Evolutionary conservation across 2,329 filamentous ascomycete genomes (phyloP).

Genomic region (Beauveria varroae): DNA sequence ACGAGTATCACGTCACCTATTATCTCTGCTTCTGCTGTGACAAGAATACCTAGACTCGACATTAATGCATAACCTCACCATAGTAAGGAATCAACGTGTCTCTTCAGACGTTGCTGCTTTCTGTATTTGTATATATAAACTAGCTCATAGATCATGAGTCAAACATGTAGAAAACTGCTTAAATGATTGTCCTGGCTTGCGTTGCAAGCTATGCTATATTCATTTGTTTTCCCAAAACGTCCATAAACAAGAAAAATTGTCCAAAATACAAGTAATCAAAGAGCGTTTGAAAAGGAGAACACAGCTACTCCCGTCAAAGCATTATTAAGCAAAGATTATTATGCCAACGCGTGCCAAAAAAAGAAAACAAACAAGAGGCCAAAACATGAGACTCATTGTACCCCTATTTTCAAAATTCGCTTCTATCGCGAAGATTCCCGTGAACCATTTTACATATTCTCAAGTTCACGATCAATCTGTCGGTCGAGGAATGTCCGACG

Average conservation of each 20-base stretch:
- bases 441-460: slow-evolving; percentile 64
- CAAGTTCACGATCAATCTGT: slow-evolving; percentile 88
- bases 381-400: background rate
- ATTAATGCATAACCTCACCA: no score
- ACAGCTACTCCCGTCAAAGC: background rate
- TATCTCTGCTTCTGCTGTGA: background rate
- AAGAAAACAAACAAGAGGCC: background rate
- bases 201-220: background rate
- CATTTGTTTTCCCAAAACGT: background rate
- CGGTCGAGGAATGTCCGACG: slow-evolving; percentile 83
- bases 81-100: no score
- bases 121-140: background rate
- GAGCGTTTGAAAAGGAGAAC: background rate
- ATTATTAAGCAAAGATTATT: slow-evolving; percentile 5
- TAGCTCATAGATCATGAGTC: background rate
- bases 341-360: background rate
- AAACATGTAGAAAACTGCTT: background rate
- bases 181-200: background rate
- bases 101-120: background rate
- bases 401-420: background rate
- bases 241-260: background rate
- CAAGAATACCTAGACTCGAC: background rate
- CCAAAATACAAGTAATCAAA: background rate
- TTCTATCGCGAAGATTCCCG: background rate
- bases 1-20: background rate